Percentiles rank a stretch among this genome's conserved stretches.
Evolutionary conservation across 257 asterid genomes (phyloP).

Genomic region (Anisodus tanguticus): DNA sequence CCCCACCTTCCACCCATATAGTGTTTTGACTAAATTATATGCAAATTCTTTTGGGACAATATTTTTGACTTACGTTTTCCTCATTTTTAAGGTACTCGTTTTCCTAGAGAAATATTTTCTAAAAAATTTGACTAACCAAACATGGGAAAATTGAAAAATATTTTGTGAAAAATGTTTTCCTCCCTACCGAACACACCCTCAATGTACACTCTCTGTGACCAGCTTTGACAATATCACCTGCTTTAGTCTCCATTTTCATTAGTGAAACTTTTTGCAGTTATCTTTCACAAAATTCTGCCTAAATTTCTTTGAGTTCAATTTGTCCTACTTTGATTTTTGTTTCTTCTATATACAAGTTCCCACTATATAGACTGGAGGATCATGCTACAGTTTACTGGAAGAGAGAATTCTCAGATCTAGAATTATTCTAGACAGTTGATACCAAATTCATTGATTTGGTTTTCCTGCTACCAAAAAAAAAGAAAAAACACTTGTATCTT

Average conservation of each 20-base stretch:
- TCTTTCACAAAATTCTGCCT: not conserved
- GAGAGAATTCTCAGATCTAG: not conserved
- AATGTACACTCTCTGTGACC: not conserved
- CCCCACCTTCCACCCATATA: too few relatives aligned
- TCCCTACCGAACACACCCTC: too few relatives aligned
- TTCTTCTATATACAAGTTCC: constrained; percentile 1
- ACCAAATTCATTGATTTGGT: not conserved
- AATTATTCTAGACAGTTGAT: not conserved
- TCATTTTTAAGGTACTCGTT: too few relatives aligned
- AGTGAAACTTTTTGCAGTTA: not conserved
- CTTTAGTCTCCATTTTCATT: not conserved
- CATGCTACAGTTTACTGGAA: not conserved
- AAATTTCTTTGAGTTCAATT: not conserved
- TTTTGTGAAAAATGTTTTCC: too few relatives aligned
- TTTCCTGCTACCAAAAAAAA: not conserved
- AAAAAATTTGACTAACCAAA: too few relatives aligned
- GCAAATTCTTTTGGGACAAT: too few relatives aligned
- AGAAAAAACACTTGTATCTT: not conserved
- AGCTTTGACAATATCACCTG: not conserved
- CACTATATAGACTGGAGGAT: not conserved
- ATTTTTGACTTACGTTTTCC: too few relatives aligned
- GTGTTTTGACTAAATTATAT: too few relatives aligned
- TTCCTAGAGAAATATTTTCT: too few relatives aligned
- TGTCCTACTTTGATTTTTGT: constrained; percentile 7
- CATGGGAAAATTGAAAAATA: too few relatives aligned